Evolutionary conservation across 1,284 basidiomycete genomes (phyloP).

Genomic region (Apiotrichum sp.): DNA sequence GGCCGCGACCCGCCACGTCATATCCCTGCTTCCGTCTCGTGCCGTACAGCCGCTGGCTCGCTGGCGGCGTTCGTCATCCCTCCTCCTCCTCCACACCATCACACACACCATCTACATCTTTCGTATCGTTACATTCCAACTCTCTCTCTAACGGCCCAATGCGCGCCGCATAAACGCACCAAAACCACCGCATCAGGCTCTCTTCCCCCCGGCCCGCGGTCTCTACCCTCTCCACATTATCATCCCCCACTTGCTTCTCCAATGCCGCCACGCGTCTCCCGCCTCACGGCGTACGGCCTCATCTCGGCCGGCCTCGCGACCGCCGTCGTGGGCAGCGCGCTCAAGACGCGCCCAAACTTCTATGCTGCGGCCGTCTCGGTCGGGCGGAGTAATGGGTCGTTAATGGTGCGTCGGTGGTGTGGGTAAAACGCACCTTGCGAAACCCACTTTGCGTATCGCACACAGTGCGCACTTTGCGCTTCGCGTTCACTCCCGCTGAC

Average conservation of each 20-base stretch:
- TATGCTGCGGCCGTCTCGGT: conserved; percentile 88
- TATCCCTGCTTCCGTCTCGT: too few relatives aligned
- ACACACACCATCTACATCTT: too few relatives aligned
- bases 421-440: neutral
- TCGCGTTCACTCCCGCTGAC: neutral
- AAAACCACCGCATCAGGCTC: too few relatives aligned
- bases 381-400: conserved; percentile 82
- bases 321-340: conserved; percentile 67
- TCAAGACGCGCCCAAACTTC: conserved; percentile 82
- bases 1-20: too few relatives aligned
- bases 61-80: too few relatives aligned
- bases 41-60: too few relatives aligned
- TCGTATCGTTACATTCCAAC: too few relatives aligned
- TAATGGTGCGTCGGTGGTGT: conserved; percentile 58
- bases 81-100: too few relatives aligned
- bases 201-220: too few relatives aligned
- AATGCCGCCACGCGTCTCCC: conserved; percentile 23
- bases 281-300: conserved; percentile 60
- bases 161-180: too few relatives aligned
- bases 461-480: neutral
- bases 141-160: too few relatives aligned
- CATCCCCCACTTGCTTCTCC: neutral
- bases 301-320: conserved; percentile 66
- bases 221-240: too few relatives aligned
- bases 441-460: neutral